These are phyloP conservation scores for Macrotyloma uniflorum DNA, from an alignment of 306 rosid genomes.

Conservation along the genomic window DNA sequence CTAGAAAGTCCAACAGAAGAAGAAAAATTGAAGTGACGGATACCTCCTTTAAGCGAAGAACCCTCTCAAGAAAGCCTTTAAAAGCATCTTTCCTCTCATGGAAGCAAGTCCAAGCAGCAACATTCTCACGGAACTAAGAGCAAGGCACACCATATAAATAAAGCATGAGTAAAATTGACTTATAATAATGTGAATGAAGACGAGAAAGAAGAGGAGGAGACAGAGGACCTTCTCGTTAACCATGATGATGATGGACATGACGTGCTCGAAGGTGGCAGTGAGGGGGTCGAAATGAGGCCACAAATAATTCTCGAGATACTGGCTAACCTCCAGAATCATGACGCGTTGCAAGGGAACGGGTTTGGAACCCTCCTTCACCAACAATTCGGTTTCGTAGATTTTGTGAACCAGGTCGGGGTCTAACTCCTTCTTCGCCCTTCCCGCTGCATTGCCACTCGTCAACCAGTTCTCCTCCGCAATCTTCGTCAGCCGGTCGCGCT, in stretches of 20 bases:
- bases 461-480: constrained; percentile 84
- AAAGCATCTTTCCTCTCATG: constrained; percentile 77
- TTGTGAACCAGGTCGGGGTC: constrained; percentile 69
- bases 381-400: constrained; percentile 76
- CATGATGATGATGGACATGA: constrained; percentile 93
- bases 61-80: constrained; percentile 84
- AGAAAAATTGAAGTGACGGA: background rate
- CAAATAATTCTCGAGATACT: constrained; percentile 85
- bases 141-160: background rate
- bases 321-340: constrained; percentile 93
- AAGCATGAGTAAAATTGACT: background rate
- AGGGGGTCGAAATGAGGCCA: constrained; percentile 82
- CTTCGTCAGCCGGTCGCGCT: constrained; percentile 85
- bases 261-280: constrained; percentile 81
- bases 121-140: constrained; percentile 91
- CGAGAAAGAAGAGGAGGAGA: background rate
- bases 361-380: constrained; percentile 70
- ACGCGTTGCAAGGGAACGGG: constrained; percentile 92
- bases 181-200: background rate
- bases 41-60: constrained; percentile 87
- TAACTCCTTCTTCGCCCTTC: constrained; percentile 50
- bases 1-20: no score
- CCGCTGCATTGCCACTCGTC: constrained; percentile 43
- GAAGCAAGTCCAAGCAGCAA: constrained; percentile 95
- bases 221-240: constrained; percentile 81